phyloP scores from a whole-genome alignment of 2,329 filamentous ascomycete genomes.

The Cordyceps cicadae region DNA sequence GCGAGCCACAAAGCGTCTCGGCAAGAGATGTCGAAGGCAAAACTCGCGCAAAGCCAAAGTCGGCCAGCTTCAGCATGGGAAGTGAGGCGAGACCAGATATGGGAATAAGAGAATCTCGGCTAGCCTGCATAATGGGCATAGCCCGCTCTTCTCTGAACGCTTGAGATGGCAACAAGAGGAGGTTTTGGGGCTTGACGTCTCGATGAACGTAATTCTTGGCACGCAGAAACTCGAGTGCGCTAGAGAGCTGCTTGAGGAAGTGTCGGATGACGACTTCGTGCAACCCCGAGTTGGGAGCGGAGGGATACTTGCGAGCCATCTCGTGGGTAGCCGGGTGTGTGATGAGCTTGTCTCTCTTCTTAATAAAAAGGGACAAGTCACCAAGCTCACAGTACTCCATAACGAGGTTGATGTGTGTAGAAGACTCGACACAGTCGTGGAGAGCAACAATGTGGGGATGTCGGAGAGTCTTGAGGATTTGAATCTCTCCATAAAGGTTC shows the following conservation, averaged over 20 bases:
- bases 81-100: slow-evolving; percentile 73
- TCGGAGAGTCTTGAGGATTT: slow-evolving; percentile 85
- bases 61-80: slow-evolving; percentile 94
- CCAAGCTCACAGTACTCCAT: slow-evolving; percentile 99
- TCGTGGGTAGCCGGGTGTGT: slow-evolving; percentile 76
- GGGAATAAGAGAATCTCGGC: slow-evolving; percentile 72
- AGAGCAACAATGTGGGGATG: slow-evolving; percentile 96
- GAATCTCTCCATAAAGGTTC: slow-evolving; percentile 90
- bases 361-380: slow-evolving; percentile 91
- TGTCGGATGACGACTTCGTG: slow-evolving; percentile 95
- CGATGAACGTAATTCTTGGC: slow-evolving; percentile 85
- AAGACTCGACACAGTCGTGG: slow-evolving; percentile 84
- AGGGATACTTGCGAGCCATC: slow-evolving; percentile 90
- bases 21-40: slow-evolving; percentile 85
- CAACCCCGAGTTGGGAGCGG: slow-evolving; percentile 71
- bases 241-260: slow-evolving; percentile 90
- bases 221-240: slow-evolving; percentile 82
- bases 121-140: slow-evolving; percentile 62
- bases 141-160: slow-evolving; percentile 52
- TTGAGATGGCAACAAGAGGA: slow-evolving; percentile 76
- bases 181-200: slow-evolving; percentile 95
- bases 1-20: slow-evolving; percentile 92
- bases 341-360: slow-evolving; percentile 74
- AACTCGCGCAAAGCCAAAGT: slow-evolving; percentile 96
- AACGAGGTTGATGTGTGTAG: slow-evolving; percentile 84